Base-by-base conservation (phyloP, 441 rosid species). In the Monsonia emarginata region DNA sequence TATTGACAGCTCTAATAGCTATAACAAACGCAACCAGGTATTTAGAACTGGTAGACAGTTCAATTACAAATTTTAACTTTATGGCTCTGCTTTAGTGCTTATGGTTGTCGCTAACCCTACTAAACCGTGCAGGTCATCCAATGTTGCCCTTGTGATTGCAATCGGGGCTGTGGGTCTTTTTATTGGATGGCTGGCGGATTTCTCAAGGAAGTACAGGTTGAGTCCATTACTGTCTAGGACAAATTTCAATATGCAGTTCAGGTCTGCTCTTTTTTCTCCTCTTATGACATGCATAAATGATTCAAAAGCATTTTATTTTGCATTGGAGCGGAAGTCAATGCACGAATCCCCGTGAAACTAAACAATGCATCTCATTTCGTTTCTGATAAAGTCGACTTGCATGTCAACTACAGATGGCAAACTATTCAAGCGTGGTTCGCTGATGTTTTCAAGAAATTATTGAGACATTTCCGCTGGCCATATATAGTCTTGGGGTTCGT, bases 21-120 rank as follows among this genome's bases (percentile, higher is more conserved):
- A 75, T 89, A 76, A 94, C 96, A 6, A 84, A 89, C 66, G 98
- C 98, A 74, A 91, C 98, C 69, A 86, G 98, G 98, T 89, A 83
- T 3, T 13, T 67, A 50, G 30, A 58, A 65, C 65, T 57, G 36
- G 70, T 14, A 9, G 26, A 54, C 24, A 34, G 31, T 75, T 75
- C 28, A n/a, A n/a, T n/a, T 46, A 57, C 32, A 32, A 30, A 48
- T 66, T 69, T 28, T 50, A 21, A 50, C 34, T 46, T 65, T 25
- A 36, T 19, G 40, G 25, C 57, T 67, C 32, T 25, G n/a, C 64
- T 26, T 56, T 27, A 19, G 13, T 63, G 27, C 61, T 52, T 18
- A 8, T 8, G 25, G 65, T 26, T 28, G 62, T 67, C 66, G 50
- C 56, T 62, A 64, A 74, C 64, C n/a, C 30, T 40, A 36, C 32